Percentiles rank a stretch among this genome's conserved stretches.
phyloP scores from a whole-genome alignment of 2,329 filamentous ascomycete species.

The Fusarium domesticum region DNA sequence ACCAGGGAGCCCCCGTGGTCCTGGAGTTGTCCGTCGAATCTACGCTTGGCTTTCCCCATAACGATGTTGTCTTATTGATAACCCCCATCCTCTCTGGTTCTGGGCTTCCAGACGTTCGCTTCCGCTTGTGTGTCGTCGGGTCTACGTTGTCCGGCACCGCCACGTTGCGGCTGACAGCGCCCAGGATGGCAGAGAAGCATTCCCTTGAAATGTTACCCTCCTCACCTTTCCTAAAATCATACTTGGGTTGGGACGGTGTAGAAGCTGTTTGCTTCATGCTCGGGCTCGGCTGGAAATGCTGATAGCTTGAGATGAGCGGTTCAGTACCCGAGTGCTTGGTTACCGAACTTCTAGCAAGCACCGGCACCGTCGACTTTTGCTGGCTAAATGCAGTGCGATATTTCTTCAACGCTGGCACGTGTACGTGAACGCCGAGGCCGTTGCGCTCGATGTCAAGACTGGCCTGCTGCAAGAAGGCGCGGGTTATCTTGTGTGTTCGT shows the following conservation, averaged over 20 bases:
- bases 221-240: too few relatives aligned
- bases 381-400: constrained; percentile 32
- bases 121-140: constrained; percentile 32
- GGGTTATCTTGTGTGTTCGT: constrained; percentile 69
- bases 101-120: constrained; percentile 30
- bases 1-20: too few relatives aligned
- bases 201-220: constrained; percentile 16
- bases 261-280: too few relatives aligned
- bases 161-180: constrained; percentile 34
- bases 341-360: constrained; percentile 46
- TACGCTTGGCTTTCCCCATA: too few relatives aligned
- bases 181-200: constrained; percentile 35
- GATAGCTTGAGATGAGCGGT: constrained; percentile 38
- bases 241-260: too few relatives aligned
- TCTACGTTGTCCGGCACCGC: constrained; percentile 11
- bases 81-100: constrained; percentile 17
- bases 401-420: constrained; percentile 36
- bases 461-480: constrained; percentile 80
- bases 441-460: constrained; percentile 72
- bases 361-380: constrained; percentile 41
- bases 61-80: too few relatives aligned
- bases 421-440: constrained; percentile 37
- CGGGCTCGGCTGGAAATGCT: too few relatives aligned
- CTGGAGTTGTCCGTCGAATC: too few relatives aligned
- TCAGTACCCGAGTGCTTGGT: constrained; percentile 41